Base-by-base conservation (phyloP, 2,329 filamentous ascomycete species). In the Diatrype stigma region DNA sequence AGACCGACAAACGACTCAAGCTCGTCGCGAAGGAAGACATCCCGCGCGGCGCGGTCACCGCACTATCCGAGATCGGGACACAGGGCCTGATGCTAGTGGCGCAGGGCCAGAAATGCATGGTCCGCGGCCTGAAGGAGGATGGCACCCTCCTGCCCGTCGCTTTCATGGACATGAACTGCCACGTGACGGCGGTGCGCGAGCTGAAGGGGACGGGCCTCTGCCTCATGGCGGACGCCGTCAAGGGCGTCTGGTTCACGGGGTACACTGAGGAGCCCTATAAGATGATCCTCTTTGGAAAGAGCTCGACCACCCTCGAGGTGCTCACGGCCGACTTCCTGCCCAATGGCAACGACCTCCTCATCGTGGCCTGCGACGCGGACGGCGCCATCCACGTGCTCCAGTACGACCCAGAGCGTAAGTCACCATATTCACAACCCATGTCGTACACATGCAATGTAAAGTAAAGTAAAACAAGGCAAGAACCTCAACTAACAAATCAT, bases 231-330 rank as follows among this genome's bases (percentile, higher is more conserved):
- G 94, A 99, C 71, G 89, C 88, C 0, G 85, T 94, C 66, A 96
- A 96, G 72, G 94, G 94, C 0, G 78, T 97, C 2, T 97, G 94
- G 91, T 95, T 99, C 60, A 89, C 90, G 0, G 94, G 94, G 0
- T 99, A 96, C 65, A 94, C 89, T 8, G 93, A 99, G 71, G 94
- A 97, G 64, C 94, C 94, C 1, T 99, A 97, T 67, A 92, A 89
- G 59, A 91, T 99, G 84, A 87, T 91, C 55, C 79, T 96, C 3
- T 91, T 97, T 58, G 91, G 92, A 40, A 96, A 96, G 71, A 90
- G 87, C 60, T 80, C 86, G 37, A 86, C 88, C 19, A 82, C 82
- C 42, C 76, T 96, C 60, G 89, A 94, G 62, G 82, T 95, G 19
- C 70, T 95, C 32, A 81, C 86, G 6, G 90, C 89, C 2, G 93